Evolutionary conservation across 805 yeast species (phyloP).

Genomic region (Jamesozyma lodderae): DNA sequence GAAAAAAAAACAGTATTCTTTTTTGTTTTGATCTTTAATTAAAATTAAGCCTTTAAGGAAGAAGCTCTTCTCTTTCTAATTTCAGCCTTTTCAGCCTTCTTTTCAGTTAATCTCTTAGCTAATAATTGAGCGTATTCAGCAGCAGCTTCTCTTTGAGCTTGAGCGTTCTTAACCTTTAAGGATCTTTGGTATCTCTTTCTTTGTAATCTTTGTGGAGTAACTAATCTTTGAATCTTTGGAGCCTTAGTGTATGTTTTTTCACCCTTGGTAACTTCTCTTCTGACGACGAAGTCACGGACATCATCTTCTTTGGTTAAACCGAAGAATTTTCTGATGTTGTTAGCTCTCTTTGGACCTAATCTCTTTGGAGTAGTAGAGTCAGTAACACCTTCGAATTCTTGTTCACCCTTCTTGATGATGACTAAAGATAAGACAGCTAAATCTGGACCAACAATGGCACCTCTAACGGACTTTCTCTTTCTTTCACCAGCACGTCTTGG

Average conservation of each 20-base stretch:
- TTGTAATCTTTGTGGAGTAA: constrained; percentile 97
- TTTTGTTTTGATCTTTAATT: not conserved
- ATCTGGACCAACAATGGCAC: constrained; percentile 96
- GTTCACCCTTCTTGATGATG: constrained; percentile 94
- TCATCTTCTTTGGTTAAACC: constrained; percentile 52
- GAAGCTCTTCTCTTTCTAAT: constrained; percentile 99
- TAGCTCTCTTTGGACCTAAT: constrained; percentile 99
- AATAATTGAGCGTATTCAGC: constrained; percentile 98
- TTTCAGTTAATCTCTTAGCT: constrained; percentile 96
- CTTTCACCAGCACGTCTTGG: constrained; percentile 99
- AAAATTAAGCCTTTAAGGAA: constrained; percentile 77
- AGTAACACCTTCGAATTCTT: constrained; percentile 91
- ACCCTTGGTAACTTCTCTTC: constrained; percentile 97
- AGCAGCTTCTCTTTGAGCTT: constrained; percentile 99
- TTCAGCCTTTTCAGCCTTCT: constrained; percentile 97
- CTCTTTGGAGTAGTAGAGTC: constrained; percentile 94
- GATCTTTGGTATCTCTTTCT: constrained; percentile 96
- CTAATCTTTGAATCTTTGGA: constrained; percentile 98
- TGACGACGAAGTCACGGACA: constrained; percentile 73
- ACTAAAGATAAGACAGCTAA: constrained; percentile 89
- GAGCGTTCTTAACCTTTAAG: constrained; percentile 90
- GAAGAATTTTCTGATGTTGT: constrained; percentile 98
- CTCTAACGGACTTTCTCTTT: constrained; percentile 99
- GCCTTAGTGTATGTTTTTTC: constrained; percentile 90
- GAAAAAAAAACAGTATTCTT: not conserved